Percentiles rank a stretch among this genome's conserved stretches.
These are phyloP conservation scores for Funneliformis geosporum DNA, from an alignment of 192 early-diverging fungal genomes.

Conservation along the genomic window DNA sequence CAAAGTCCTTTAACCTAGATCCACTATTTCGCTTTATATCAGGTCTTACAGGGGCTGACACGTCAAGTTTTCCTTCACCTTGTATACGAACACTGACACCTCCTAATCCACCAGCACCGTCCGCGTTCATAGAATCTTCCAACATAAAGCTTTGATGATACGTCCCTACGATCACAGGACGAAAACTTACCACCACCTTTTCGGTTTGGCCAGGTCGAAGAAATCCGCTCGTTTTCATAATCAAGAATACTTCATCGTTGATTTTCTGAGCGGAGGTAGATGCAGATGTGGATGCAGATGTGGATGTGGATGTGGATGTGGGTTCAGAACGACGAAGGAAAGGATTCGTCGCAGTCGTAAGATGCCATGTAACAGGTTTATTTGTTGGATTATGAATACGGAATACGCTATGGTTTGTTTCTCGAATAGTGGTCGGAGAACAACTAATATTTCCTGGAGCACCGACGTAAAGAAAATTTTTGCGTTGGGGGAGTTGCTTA, in stretches of 20 bases:
- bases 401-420: slow-evolving; percentile 14
- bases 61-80: slow-evolving; percentile 30
- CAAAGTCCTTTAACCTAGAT: slow-evolving; percentile 11
- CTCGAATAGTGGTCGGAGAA: slow-evolving; percentile 18
- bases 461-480: slow-evolving; percentile 30
- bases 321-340: slow-evolving; percentile 28
- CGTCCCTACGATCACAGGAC: slow-evolving; percentile 23
- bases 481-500: slow-evolving; percentile 25
- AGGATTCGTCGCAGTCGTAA: slow-evolving; percentile 33
- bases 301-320: background rate
- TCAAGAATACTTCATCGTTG: slow-evolving; percentile 32
- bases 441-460: slow-evolving; percentile 26
- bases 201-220: slow-evolving; percentile 24
- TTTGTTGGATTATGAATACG: slow-evolving; percentile 33
- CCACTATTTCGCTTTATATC: background rate
- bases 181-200: slow-evolving; percentile 29
- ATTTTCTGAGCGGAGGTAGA: slow-evolving; percentile 23
- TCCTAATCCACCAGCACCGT: slow-evolving; percentile 20
- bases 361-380: slow-evolving; percentile 31
- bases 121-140: slow-evolving; percentile 28
- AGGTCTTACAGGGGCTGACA: background rate
- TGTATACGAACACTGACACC: slow-evolving; percentile 27
- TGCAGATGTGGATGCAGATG: slow-evolving; percentile 5
- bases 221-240: slow-evolving; percentile 30
- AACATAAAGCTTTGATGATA: slow-evolving; percentile 32